Base-by-base conservation (phyloP, 495 filamentous ascomycete genomes). In the Sphaerosporella brunnea region DNA sequence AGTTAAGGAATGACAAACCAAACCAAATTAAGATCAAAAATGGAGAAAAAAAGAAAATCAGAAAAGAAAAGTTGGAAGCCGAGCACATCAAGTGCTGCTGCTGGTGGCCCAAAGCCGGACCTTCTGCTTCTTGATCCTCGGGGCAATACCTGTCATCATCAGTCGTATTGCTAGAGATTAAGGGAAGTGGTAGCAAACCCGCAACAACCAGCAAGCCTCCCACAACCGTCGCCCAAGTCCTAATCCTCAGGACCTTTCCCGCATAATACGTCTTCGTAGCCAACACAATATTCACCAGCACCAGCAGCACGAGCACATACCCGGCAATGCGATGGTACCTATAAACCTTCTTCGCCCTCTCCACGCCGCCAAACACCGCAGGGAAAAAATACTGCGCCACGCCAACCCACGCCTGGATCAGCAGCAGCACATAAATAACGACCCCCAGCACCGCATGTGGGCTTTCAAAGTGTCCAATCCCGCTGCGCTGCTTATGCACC, bases 311-410 rank as follows among this genome's bases (percentile, higher is more conserved):
- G 51, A 86, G 63, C 28, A 74, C 52, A 63, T 96, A 96, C 15
- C 88, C 88, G n/a, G 66, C 68, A 47, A 68, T 64, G 11, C 88
- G 75, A 63, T 95, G 88, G 55, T 86, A 94, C 60, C 92, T 93
- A 66, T 86, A 96, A 25, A 90, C 52, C 28, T 64, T 67, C 69
- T 86, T 92, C 23, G 84, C 88, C 0, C 74, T 79, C 20, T 81
- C 77, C 47, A 77, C 77, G 51, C 83, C 75, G 16, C 87, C 87
- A 50, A 84, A 83, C 0, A 93, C 47, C 0, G 51, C 49, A 0
- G 86, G 86, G 3, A 73, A 54, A 45, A 73, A 84, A 66, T 75
- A 93, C 60, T 85, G 80, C 15, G 80, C 77, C 21, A 93, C 71
- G 9, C 88, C 88, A 48, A 90, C 71, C 1, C 75, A 28, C 23